These are phyloP conservation scores for Leccinum barrowsii DNA, from an alignment of 768 basidiomycete species.

Conservation along the genomic window DNA sequence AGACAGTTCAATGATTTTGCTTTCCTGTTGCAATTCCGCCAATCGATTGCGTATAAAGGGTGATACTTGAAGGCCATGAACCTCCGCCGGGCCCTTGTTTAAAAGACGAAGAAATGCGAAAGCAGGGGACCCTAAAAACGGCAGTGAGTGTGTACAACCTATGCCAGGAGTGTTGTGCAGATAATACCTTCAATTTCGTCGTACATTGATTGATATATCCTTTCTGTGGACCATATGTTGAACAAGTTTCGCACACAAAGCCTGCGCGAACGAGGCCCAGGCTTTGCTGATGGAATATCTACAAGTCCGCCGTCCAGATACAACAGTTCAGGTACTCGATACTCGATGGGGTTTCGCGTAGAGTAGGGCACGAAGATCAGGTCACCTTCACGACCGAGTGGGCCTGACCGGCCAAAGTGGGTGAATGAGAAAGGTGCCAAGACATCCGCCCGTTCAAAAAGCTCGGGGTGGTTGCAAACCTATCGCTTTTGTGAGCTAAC, in stretches of 20 bases:
- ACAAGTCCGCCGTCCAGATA: slow-evolving; percentile 76
- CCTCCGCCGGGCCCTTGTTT: slow-evolving; percentile 59
- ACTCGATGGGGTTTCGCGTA: slow-evolving; percentile 82
- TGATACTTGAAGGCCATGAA: slow-evolving; percentile 55
- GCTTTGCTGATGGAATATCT: slow-evolving; percentile 56
- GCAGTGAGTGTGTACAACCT: background rate
- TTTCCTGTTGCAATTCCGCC: slow-evolving; percentile 44
- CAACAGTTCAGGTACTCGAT: slow-evolving; percentile 68
- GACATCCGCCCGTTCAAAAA: slow-evolving; percentile 97
- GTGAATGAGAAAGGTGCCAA: slow-evolving; percentile 90
- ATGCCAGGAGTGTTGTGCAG: background rate
- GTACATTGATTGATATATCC: slow-evolving; percentile 68
- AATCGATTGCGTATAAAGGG: slow-evolving; percentile 59
- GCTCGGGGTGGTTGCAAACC: slow-evolving; percentile 98
- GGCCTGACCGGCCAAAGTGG: slow-evolving; percentile 74
- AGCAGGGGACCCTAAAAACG: slow-evolving; percentile 42
- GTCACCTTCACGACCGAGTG: slow-evolving; percentile 86
- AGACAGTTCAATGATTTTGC: slow-evolving; percentile 35
- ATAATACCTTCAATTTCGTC: slow-evolving; percentile 52
- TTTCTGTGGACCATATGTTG: slow-evolving; percentile 88
- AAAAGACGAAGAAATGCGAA: slow-evolving; percentile 82
- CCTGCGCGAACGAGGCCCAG: slow-evolving; percentile 45
- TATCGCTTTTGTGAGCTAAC: slow-evolving; percentile 26
- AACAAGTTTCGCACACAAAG: slow-evolving; percentile 62
- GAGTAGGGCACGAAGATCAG: slow-evolving; percentile 80